Evolutionary conservation across 106 monocot species (phyloP).

Genomic region (Acorus gramineus): DNA sequence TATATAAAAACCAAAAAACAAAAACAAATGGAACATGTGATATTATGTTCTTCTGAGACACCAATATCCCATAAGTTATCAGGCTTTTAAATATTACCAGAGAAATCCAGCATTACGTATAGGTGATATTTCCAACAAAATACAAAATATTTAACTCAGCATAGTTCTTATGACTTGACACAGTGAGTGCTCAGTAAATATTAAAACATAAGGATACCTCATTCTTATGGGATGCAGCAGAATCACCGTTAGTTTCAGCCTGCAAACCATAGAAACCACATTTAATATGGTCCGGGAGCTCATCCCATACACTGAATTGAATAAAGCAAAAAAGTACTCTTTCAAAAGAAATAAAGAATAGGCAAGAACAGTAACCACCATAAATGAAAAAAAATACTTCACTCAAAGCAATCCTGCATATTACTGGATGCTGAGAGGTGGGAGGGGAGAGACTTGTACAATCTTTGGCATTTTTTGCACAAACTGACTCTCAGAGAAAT

Average conservation of each 20-base stretch:
- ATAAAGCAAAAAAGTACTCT: neutral
- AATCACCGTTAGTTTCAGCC: conserved; percentile 24
- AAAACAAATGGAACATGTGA: neutral
- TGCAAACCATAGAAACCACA: conserved; percentile 31
- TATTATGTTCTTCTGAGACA: too few relatives aligned
- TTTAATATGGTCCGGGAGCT: neutral
- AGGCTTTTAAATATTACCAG: too few relatives aligned
- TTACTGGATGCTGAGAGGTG: too few relatives aligned
- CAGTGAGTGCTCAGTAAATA: neutral
- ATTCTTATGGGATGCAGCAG: conserved; percentile 27
- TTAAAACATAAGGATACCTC: conserved; percentile 34
- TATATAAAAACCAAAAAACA: neutral
- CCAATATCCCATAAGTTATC: too few relatives aligned
- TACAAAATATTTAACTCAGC: too few relatives aligned
- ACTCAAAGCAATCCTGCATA: too few relatives aligned
- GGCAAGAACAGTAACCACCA: neutral
- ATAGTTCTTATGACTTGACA: neutral
- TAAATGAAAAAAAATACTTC: too few relatives aligned
- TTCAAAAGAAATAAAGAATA: neutral
- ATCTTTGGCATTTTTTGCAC: too few relatives aligned
- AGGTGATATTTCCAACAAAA: too few relatives aligned
- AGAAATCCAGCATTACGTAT: too few relatives aligned
- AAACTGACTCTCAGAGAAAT: too few relatives aligned
- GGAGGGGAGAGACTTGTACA: too few relatives aligned
- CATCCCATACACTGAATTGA: neutral